These are phyloP conservation scores for Alnus rubra DNA, from an alignment of 306 rosid genomes.

Conservation along the genomic window DNA sequence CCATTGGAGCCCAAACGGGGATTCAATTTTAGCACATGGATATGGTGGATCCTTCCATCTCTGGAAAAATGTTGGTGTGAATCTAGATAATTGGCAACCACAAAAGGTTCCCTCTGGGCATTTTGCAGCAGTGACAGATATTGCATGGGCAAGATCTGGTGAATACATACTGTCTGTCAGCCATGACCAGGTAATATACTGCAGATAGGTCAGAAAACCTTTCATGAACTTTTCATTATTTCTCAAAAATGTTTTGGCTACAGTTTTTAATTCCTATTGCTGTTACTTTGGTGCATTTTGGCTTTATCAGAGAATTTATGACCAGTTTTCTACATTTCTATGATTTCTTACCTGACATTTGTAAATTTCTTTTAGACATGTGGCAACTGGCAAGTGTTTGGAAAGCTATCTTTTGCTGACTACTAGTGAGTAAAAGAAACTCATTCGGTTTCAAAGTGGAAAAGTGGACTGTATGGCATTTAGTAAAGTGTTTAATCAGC, in stretches of 20 bases:
- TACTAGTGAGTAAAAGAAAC: background rate
- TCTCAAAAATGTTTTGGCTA: background rate
- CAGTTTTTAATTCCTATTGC: background rate
- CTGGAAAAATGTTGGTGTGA: constrained; percentile 76
- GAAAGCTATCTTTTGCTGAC: background rate
- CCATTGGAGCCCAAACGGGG: constrained; percentile 86
- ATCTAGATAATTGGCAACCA: constrained; percentile 71
- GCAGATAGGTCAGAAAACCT: background rate
- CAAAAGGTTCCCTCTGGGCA: constrained; percentile 99
- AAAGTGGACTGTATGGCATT: background rate
- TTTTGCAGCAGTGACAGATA: constrained; percentile 79
- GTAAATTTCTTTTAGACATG: background rate
- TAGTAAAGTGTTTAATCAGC: background rate
- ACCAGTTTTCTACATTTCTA: background rate
- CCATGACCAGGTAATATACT: constrained; percentile 83
- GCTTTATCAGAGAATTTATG: background rate
- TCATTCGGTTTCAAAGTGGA: background rate
- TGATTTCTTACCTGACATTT: background rate
- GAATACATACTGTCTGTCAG: constrained; percentile 82
- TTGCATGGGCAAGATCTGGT: constrained; percentile 82
- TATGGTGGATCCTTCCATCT: constrained; percentile 98
- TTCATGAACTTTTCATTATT: background rate
- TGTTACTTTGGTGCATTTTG: background rate
- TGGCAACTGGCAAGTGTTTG: background rate
- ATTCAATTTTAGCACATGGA: constrained; percentile 91